Evolutionary conservation across 129 eudicot species (phyloP).

Genomic region (Flaveria ramosissima): DNA sequence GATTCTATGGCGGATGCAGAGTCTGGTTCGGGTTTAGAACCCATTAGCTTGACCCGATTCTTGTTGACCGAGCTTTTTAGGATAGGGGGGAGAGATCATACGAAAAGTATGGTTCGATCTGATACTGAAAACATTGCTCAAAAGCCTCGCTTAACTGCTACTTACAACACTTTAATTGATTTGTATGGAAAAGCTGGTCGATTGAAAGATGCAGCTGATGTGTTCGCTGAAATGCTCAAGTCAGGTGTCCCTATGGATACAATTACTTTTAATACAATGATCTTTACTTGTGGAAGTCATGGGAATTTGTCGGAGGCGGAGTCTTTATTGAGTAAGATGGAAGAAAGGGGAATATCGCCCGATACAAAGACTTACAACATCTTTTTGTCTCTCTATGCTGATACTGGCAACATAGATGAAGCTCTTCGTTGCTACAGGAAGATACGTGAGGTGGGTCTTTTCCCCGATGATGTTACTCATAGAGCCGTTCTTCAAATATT

Average conservation of each 20-base stretch:
- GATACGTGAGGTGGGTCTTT: constrained; percentile 73
- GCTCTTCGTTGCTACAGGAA: constrained; percentile 55
- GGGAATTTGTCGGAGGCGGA: constrained; percentile 82
- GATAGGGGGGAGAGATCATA: constrained; percentile 61
- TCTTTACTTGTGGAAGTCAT: constrained; percentile 69
- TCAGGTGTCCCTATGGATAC: constrained; percentile 69
- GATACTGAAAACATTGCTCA: constrained; percentile 39
- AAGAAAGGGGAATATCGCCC: constrained; percentile 66
- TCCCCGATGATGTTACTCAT: constrained; percentile 69
- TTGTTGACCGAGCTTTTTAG: constrained; percentile 79
- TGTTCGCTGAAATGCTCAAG: constrained; percentile 70
- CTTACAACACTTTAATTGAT: constrained; percentile 77
- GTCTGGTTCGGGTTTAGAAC: constrained; percentile 29
- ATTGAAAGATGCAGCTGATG: constrained; percentile 77
- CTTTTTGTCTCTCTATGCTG: constrained; percentile 64
- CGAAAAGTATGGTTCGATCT: constrained; percentile 13
- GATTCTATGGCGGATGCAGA: constrained; percentile 46
- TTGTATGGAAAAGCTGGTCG: constrained; percentile 89
- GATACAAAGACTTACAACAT: constrained; percentile 84
- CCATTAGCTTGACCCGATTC: constrained; percentile 67
- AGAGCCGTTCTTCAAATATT: constrained; percentile 65
- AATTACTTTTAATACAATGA: constrained; percentile 76
- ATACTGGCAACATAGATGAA: constrained; percentile 54
- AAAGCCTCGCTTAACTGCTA: constrained; percentile 59
- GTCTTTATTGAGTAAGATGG: constrained; percentile 67